A percentile compares a stretch with the other conserved stretches of the same genome.
phyloP scores from a whole-genome alignment of 2,329 filamentous ascomycete species.

The Colletotrichum sojae region DNA sequence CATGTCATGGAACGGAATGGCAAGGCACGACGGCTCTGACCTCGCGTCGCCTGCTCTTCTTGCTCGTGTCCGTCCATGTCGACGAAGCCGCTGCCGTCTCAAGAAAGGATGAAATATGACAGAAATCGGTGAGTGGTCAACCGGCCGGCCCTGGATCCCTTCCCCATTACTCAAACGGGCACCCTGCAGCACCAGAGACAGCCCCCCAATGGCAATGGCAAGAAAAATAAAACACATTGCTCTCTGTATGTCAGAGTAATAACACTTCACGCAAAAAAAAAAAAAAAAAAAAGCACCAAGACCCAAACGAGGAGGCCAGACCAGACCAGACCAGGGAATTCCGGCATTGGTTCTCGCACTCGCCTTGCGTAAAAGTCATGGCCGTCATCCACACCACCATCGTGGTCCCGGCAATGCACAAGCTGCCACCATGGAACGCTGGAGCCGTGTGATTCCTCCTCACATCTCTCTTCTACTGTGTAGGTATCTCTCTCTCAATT shows the following conservation, averaged over 20 bases:
- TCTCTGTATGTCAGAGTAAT: no score
- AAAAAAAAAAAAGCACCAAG: neutral
- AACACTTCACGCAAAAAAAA: no score
- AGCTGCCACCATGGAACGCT: conserved; percentile 36
- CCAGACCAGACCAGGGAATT: neutral
- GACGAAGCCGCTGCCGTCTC: neutral
- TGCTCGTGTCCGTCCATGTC: neutral
- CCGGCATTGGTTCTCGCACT: neutral
- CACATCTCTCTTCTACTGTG: neutral
- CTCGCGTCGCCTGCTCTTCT: conserved; percentile 7
- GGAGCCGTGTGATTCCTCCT: conserved; percentile 29
- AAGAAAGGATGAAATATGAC: conserved; percentile 28
- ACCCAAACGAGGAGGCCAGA: neutral
- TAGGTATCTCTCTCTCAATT: no score
- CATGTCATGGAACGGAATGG: neutral
- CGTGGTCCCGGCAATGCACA: conserved; percentile 37
- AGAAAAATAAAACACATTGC: neutral
- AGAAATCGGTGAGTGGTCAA: conserved; percentile 37
- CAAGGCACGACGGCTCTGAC: conserved; percentile 2
- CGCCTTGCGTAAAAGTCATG: conserved; percentile 25
- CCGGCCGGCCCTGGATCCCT: conserved; percentile 24
- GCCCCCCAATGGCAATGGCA: conserved; percentile 8
- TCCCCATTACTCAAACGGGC: conserved; percentile 34
- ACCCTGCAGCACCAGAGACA: conserved; percentile 28
- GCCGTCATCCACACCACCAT: conserved; percentile 29